Evolutionary conservation across 2,329 filamentous ascomycete species (phyloP), one percentile per base, ranked within the genome.

Genomic region (Verticillium isaacii): DNA sequence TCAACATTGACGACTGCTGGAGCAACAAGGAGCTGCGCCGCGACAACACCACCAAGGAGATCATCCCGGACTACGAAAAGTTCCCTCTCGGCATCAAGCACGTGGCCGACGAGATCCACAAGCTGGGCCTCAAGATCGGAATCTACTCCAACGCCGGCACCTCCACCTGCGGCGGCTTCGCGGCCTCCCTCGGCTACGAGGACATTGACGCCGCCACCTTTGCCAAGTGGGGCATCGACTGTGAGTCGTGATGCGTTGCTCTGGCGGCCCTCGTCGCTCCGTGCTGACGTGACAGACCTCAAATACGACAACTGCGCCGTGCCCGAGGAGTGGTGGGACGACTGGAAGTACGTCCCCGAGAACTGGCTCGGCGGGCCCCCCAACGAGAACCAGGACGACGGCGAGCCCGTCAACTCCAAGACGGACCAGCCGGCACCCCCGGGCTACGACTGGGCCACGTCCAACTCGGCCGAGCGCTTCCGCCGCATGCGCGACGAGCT

Each of bases 1-100:
- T 88, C 61, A 84, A 85, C 62, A 80, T 85, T 62, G 85, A 89
- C 70, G 87, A 89, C 68, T 88, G 86, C 73, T 90, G 82, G 83
- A 78, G 78, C 8, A 65, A 78, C 61, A 78, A 82, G 65, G 65
- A 67, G 23, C 68, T 67, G 11, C 63, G 68, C 5, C 75, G 82
- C 6, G 75, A 83, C 65, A 68, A 68, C n/a, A 70, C 61, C 5
- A 82, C 77, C 0, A 66, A 74, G 1, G 72, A 79, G 50, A 76
- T 85, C 5, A 69, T 81, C 3, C 76, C 80, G 0, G 80, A 86
- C 65, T 70, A 72, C 0, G 68, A 65, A 2, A 83, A 80, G 61
- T 89, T 89, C 62, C 86, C 87, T 0, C 73, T 79, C 19, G 87
- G 86, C 0, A 86, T 89, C 63, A 77, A 76, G 9, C 78, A 80